phyloP scores from a whole-genome alignment of 1,139 yeast species.

The Taiozyma onychis region DNA sequence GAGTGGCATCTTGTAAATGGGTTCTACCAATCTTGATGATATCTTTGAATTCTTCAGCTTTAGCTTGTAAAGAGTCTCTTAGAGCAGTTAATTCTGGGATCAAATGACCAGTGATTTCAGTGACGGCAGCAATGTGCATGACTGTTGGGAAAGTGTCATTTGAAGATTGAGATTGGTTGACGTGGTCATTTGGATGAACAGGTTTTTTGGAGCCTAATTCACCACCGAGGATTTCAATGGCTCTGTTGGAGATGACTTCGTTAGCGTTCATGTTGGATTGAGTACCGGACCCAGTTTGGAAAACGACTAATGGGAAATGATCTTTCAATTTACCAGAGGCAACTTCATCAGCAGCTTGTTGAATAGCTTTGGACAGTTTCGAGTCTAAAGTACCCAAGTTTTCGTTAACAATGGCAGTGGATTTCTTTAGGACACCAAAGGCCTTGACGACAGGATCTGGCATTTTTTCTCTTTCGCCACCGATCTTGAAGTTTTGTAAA shows the following conservation, averaged over 20 bases:
- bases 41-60: conserved; percentile 75
- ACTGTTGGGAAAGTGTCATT: conserved; percentile 99
- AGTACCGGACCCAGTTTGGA: conserved; percentile 98
- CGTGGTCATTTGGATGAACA: conserved; percentile 98
- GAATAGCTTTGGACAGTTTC: conserved; percentile 75
- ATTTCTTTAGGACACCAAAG: conserved; percentile 89
- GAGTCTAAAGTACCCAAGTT: conserved; percentile 80
- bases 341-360: conserved; percentile 93
- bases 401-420: conserved; percentile 90
- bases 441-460: conserved; percentile 90
- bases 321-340: conserved; percentile 85
- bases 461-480: conserved; percentile 85
- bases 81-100: conserved; percentile 75
- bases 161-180: conserved; percentile 96
- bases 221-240: conserved; percentile 94
- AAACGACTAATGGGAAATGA: conserved; percentile 96
- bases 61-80: conserved; percentile 69
- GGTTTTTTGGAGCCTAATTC: conserved; percentile 85
- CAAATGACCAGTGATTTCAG: conserved; percentile 70
- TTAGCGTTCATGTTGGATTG: conserved; percentile 99
- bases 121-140: conserved; percentile 98
- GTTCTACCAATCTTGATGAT: conserved; percentile 99
- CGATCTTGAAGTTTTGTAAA: conserved; percentile 88
- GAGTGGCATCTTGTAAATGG: conserved; percentile 98
- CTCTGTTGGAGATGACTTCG: conserved; percentile 96